A percentile compares a stretch with the other conserved stretches of the same genome.
Evolutionary conservation across 2,329 filamentous ascomycete species (phyloP).

Genomic region (Taxawa tesnikishii): DNA sequence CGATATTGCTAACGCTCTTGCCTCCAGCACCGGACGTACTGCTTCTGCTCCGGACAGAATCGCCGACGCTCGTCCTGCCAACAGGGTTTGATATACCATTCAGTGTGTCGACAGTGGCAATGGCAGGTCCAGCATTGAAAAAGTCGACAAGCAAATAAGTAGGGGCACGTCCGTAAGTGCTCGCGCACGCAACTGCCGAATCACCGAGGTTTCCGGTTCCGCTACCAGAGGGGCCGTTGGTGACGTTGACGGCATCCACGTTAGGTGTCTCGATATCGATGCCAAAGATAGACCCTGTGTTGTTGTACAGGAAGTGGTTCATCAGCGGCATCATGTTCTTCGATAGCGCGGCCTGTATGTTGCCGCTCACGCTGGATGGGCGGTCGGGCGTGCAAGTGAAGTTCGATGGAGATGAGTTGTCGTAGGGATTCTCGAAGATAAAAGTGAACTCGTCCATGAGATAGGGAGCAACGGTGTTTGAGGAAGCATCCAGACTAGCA

Average conservation of each 20-base stretch:
- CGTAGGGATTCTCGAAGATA: constrained; percentile 63
- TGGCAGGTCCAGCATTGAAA: constrained; percentile 58
- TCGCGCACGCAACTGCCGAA: constrained; percentile 39
- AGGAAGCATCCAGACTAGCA: constrained; percentile 31
- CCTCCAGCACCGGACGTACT: constrained; percentile 4
- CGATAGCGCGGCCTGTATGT: constrained; percentile 37
- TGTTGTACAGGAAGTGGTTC: constrained; percentile 68
- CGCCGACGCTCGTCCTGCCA: constrained; percentile 25
- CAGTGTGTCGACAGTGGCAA: constrained; percentile 55
- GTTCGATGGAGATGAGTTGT: constrained; percentile 47
- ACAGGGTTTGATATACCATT: constrained; percentile 43
- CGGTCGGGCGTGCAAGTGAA: constrained; percentile 65
- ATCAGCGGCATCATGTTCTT: constrained; percentile 55
- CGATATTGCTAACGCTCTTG: neutral
- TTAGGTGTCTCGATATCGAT: constrained; percentile 46
- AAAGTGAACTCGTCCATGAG: constrained; percentile 52
- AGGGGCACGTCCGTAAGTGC: constrained; percentile 51
- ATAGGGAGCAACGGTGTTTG: constrained; percentile 35
- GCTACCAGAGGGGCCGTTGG: constrained; percentile 53
- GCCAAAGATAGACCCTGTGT: constrained; percentile 34
- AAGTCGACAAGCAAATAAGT: constrained; percentile 71
- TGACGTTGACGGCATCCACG: constrained; percentile 45
- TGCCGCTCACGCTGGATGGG: constrained; percentile 40
- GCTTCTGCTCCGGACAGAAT: constrained; percentile 1
- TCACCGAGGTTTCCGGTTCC: constrained; percentile 39